Evolutionary conservation across 2,329 filamentous ascomycete species (phyloP).

Genomic region (Fusarium dlaminii): DNA sequence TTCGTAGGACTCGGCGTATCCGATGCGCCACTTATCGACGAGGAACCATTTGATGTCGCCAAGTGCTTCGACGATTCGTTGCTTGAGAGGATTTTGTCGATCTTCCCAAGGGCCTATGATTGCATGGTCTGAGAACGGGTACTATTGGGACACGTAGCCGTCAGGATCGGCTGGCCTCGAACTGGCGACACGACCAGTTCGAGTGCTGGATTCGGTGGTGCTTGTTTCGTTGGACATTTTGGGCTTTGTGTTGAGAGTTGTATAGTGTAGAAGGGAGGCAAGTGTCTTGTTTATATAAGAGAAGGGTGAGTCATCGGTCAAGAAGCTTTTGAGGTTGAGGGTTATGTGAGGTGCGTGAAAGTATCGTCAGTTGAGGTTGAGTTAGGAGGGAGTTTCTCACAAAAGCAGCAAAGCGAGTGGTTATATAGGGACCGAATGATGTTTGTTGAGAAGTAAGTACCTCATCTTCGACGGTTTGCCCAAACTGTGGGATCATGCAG

Average conservation of each 20-base stretch:
- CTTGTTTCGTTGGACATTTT: not conserved
- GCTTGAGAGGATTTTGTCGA: no score
- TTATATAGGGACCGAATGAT: no score
- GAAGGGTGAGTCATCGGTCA: not conserved
- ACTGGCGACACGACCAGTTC: not conserved
- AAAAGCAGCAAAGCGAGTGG: not conserved
- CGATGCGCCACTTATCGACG: not conserved
- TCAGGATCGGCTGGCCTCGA: not conserved
- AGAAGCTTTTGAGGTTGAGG: not conserved
- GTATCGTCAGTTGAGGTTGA: not conserved
- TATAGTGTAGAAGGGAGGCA: not conserved
- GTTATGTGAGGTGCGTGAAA: not conserved
- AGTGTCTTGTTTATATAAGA: not conserved
- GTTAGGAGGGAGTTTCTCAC: accelerated
- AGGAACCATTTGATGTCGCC: not conserved
- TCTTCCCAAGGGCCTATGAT: no score
- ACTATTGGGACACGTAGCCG: not conserved
- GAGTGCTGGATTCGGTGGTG: not conserved
- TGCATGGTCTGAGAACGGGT: no score
- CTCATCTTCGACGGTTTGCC: no score
- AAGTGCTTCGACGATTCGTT: not conserved
- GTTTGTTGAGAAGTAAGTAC: no score
- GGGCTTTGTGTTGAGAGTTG: not conserved
- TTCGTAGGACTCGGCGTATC: not conserved
- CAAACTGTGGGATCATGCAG: no score